Base-by-base conservation (phyloP, 2,329 filamentous ascomycete species). In the Trichoderma sp. region DNA sequence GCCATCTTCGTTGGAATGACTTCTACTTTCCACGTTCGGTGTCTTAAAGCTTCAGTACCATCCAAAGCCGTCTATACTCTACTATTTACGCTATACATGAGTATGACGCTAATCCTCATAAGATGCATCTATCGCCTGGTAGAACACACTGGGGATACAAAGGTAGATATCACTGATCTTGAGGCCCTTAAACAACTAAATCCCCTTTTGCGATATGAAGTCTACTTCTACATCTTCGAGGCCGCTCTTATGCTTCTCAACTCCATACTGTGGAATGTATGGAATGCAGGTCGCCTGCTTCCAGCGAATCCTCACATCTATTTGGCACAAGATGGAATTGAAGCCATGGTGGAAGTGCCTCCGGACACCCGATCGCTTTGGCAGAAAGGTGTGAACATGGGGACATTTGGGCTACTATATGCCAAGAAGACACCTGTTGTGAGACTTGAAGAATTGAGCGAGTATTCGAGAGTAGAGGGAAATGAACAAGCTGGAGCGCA, bases 61-160 rank as follows among this genome's bases (percentile, higher is more conserved):
- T 14, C 60, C 29, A 62, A 62, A 8, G 31, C 21, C 13, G 19
- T 62, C 27, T 35, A 62, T 11, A 62, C 43, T n/a, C 5, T 62
- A 5, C 6, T 62, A n/a, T 10, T 5, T 19, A 62, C 43, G 14
- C 43, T 62, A 35, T 62, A 62, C 7, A 24, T 53, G 60, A 62
- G 60, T 8, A 62, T 62, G 60, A 27, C 43, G 6, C 43, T 62
- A 8, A 62, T 62, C 43, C 53, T 62, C 31, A 62, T 62, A 62
- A 62, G 60, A 37, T 62, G 60, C 10, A 4, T 62, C 43, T 62
- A 62, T 21, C 60, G 60, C 13, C 60, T 62, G 21, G 60, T 62
- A 19, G 60, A 62, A n/a, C 60, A 62, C 52, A 62, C 60, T 7
- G 60, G 60, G 14, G 52, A 62, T 53, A 62, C 60, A 53, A 62